Evolutionary conservation across 2,329 filamentous ascomycete genomes (phyloP).

Genomic region (Sporothrix inflata): DNA sequence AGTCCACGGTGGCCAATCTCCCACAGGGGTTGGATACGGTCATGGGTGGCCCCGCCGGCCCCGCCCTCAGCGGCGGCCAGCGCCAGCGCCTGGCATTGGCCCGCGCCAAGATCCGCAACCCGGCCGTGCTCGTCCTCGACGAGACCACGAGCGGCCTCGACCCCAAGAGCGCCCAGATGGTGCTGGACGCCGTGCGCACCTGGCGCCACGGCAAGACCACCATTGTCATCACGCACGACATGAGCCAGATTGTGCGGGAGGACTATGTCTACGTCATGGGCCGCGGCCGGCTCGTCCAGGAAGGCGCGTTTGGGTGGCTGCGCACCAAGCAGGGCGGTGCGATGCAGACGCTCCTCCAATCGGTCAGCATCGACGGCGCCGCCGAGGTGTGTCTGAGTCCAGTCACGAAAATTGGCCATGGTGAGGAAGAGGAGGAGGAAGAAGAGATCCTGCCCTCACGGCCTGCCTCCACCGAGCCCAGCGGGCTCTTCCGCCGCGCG

Average conservation of each 20-base stretch:
- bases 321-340: conserved; percentile 12
- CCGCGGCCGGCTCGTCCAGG: conserved; percentile 66
- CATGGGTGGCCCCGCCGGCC: conserved; percentile 68
- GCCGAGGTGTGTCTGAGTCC: conserved; percentile 11
- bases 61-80: conserved; percentile 80
- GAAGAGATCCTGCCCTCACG: not conserved
- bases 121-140: conserved; percentile 81
- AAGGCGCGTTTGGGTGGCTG: conserved; percentile 58
- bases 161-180: conserved; percentile 64
- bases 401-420: not conserved
- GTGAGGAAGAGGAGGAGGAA: not conserved
- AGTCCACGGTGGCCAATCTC: conserved; percentile 67
- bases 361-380: not conserved
- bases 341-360: conserved; percentile 24
- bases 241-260: conserved; percentile 69
- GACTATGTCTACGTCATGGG: conserved; percentile 85
- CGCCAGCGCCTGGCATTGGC: conserved; percentile 81
- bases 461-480: not conserved
- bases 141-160: conserved; percentile 89
- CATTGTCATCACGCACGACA: conserved; percentile 90
- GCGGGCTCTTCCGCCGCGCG: not conserved
- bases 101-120: conserved; percentile 74
- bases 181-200: conserved; percentile 74
- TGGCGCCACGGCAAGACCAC: conserved; percentile 86
- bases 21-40: conserved; percentile 72